Evolutionary conservation across 176 grass and related monocot genomes (phyloP).

Genomic region (Aegilops sharonensis): DNA sequence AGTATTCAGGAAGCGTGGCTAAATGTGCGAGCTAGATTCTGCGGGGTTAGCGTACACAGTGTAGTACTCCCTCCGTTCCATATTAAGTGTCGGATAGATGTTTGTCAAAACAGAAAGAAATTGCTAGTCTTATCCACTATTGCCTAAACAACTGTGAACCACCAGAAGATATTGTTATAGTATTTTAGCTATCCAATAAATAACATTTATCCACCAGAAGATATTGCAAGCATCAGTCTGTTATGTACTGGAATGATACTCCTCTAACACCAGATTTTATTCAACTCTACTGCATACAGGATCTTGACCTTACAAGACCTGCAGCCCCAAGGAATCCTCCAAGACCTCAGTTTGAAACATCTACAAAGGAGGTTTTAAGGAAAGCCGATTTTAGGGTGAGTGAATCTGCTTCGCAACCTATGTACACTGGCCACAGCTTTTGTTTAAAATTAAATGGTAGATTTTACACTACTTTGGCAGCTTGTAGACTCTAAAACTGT

Average conservation of each 20-base stretch:
- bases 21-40: conserved; percentile 1
- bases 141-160: neutral
- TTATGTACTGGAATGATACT: conserved; percentile 5
- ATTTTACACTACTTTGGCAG: neutral
- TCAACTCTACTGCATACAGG: conserved; percentile 44
- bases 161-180: neutral
- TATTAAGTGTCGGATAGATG: neutral
- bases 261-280: conserved; percentile 22
- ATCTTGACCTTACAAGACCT: conserved; percentile 86
- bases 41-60: neutral
- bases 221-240: neutral
- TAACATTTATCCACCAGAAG: neutral
- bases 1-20: neutral
- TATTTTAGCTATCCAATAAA: neutral
- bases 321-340: conserved; percentile 36
- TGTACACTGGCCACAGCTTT: conserved; percentile 1
- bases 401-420: conserved; percentile 7
- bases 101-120: conserved; percentile 19
- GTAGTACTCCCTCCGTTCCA: neutral
- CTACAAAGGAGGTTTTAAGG: conserved; percentile 69
- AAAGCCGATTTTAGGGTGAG: conserved; percentile 97
- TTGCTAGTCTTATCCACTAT: neutral
- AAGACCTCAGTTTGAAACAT: conserved; percentile 64
- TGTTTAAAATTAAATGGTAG: neutral
- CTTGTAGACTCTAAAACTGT: neutral